Percentiles rank a stretch among this genome's conserved stretches.
phyloP scores from a whole-genome alignment of 768 basidiomycete genomes.

The Amanita pseudoporphyria region DNA sequence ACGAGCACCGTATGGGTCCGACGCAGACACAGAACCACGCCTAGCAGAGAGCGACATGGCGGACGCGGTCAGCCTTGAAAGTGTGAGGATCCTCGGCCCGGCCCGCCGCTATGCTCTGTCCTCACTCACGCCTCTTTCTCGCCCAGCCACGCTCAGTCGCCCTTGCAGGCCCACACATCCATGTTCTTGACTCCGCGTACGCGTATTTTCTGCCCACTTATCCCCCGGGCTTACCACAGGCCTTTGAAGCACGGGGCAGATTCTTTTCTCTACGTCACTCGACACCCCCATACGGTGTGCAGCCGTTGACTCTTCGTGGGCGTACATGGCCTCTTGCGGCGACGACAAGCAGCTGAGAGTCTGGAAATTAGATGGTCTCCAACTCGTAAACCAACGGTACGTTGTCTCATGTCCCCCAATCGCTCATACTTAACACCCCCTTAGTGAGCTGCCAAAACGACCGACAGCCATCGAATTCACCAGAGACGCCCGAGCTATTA shows the following conservation, averaged over 20 bases:
- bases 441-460: constrained; percentile 76
- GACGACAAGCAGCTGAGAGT: constrained; percentile 81
- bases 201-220: constrained; percentile 14
- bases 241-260: constrained; percentile 5
- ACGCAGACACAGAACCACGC: constrained; percentile 58
- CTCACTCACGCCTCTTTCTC: constrained; percentile 39
- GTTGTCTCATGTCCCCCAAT: constrained; percentile 10
- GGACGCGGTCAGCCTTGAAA: background rate
- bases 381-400: constrained; percentile 55
- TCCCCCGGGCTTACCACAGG: constrained; percentile 5
- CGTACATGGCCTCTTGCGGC: constrained; percentile 49
- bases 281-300: constrained; percentile 53
- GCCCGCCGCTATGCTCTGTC: constrained; percentile 19
- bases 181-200: constrained; percentile 47
- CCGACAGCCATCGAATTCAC: constrained; percentile 65
- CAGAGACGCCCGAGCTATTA: constrained; percentile 47
- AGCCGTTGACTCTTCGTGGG: constrained; percentile 33
- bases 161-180: constrained; percentile 54
- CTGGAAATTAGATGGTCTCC: constrained; percentile 52
- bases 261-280: constrained; percentile 15
- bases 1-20: constrained; percentile 55
- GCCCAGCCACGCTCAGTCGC: constrained; percentile 26
- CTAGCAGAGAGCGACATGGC: constrained; percentile 33
- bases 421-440: background rate
- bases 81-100: background rate